Evolutionary conservation across 2,329 filamentous ascomycete species (phyloP).

Genomic region (Volutella citrinella): DNA sequence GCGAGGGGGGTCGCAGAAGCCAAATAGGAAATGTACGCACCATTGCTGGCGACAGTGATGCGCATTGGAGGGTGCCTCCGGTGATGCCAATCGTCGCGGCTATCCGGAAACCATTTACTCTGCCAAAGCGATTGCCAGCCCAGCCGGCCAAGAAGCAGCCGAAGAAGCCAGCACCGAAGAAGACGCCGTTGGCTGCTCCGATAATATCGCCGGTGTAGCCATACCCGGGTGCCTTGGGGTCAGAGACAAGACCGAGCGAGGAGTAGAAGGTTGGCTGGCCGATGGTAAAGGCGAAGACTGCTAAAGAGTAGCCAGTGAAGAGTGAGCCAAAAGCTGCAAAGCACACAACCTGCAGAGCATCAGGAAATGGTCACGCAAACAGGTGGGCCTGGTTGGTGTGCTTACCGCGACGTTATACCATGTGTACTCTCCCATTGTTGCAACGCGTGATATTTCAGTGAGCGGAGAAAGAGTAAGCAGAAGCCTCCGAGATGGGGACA

Average conservation of each 20-base stretch:
- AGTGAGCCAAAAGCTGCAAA: slow-evolving; percentile 5
- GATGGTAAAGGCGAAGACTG: slow-evolving; percentile 4
- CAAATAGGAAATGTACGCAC: not conserved
- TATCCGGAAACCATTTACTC: slow-evolving; percentile 5
- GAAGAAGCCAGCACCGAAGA: slow-evolving; percentile 5
- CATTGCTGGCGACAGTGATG: slow-evolving; percentile 4
- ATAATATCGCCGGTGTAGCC: slow-evolving; percentile 3
- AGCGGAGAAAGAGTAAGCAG: no score
- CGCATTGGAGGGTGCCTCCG: slow-evolving; percentile 4
- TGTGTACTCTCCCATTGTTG: slow-evolving; percentile 1
- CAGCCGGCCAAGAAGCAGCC: slow-evolving; percentile 5
- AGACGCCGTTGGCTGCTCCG: slow-evolving; percentile 4
- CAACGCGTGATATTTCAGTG: not conserved
- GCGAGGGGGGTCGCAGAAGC: not conserved
- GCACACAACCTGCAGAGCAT: slow-evolving; percentile 2
- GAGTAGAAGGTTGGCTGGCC: slow-evolving; percentile 6
- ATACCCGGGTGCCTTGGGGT: slow-evolving; percentile 1
- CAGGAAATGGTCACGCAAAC: not conserved
- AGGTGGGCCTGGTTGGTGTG: not conserved
- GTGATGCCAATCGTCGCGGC: slow-evolving; percentile 3
- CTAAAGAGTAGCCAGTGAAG: slow-evolving; percentile 4
- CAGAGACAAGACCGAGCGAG: slow-evolving; percentile 2
- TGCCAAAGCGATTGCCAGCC: slow-evolving; percentile 6
- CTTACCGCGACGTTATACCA: slow-evolving; percentile 4
- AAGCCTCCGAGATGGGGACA: no score